Conservation (phyloP, 208 protist genomes). For the Leishmania tarentolae region DNA sequence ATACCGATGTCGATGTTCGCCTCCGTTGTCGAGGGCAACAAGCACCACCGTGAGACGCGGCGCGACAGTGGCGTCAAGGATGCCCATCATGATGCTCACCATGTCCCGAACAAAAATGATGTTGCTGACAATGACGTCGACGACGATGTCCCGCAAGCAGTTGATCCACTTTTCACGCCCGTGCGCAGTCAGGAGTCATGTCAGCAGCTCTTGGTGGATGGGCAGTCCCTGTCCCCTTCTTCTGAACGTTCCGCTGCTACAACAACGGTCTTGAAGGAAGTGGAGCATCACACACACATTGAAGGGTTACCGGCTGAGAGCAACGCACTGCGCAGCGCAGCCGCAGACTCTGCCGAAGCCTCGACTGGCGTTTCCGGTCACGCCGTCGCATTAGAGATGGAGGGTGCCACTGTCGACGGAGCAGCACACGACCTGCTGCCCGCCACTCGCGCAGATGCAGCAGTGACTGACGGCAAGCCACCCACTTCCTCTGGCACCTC, state of each 20-base stretch:
- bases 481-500: not conserved
- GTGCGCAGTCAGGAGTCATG: constrained; percentile 13
- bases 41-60: constrained; percentile 17
- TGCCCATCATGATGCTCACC: not conserved
- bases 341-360: not conserved
- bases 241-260: not conserved
- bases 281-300: not conserved
- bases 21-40: constrained; percentile 36
- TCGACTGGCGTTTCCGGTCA: not conserved
- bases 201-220: constrained; percentile 7
- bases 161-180: not conserved
- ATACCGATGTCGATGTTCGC: constrained; percentile 66
- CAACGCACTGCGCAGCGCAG: not conserved
- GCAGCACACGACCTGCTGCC: not conserved
- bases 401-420: not conserved
- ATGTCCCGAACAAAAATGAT: not conserved
- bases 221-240: constrained; percentile 6
- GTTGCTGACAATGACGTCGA: not conserved
- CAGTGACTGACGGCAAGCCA: not conserved
- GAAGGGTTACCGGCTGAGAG: too few relatives aligned
- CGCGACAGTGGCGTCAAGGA: not conserved
- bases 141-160: not conserved
- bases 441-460: not conserved
- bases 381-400: not conserved
- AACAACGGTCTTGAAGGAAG: not conserved